A percentile compares a stretch with the other conserved stretches of the same genome.
Conservation (phyloP, 768 basidiomycete genomes). For the Panellus pusillus region DNA sequence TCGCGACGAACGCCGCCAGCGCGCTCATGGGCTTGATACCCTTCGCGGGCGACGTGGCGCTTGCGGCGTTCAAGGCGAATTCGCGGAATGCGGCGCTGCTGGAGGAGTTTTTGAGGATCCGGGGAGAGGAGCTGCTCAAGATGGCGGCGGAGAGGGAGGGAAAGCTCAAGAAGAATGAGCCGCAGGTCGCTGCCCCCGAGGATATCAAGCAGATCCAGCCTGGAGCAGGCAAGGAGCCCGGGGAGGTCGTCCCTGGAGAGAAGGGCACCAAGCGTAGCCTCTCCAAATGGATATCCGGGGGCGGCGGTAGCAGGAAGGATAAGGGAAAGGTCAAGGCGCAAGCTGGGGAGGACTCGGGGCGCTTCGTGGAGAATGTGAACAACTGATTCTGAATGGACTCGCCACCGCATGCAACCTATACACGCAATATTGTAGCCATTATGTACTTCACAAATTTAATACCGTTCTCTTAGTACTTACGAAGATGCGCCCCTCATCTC, state of each 20-base stretch:
- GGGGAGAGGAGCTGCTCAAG: conserved; percentile 73
- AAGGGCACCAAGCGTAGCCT: conserved; percentile 15
- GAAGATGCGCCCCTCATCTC: too few relatives aligned
- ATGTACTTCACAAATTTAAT: too few relatives aligned
- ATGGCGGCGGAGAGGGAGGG: conserved; percentile 37
- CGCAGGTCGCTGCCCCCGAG: conserved; percentile 21
- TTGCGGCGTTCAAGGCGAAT: conserved; percentile 85
- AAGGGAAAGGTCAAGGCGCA: conserved; percentile 6
- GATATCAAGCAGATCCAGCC: conserved; percentile 51
- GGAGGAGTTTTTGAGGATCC: conserved; percentile 78
- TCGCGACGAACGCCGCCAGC: conserved; percentile 72
- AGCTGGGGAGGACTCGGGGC: neutral
- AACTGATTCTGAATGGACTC: neutral
- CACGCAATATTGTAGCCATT: too few relatives aligned
- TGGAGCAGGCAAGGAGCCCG: conserved; percentile 47
- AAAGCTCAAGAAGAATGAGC: conserved; percentile 22
- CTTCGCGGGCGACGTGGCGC: conserved; percentile 68
- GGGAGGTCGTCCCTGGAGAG: conserved; percentile 31
- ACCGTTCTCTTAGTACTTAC: too few relatives aligned
- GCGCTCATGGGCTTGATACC: conserved; percentile 68
- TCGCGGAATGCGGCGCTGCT: conserved; percentile 84
- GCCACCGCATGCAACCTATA: too few relatives aligned
- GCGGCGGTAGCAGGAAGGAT: conserved; percentile 1
- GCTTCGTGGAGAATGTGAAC: conserved; percentile 17
- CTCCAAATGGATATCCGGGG: conserved; percentile 8